These are phyloP conservation scores for Periconia digitata DNA, from an alignment of 2,329 filamentous ascomycete genomes.

Conservation along the genomic window DNA sequence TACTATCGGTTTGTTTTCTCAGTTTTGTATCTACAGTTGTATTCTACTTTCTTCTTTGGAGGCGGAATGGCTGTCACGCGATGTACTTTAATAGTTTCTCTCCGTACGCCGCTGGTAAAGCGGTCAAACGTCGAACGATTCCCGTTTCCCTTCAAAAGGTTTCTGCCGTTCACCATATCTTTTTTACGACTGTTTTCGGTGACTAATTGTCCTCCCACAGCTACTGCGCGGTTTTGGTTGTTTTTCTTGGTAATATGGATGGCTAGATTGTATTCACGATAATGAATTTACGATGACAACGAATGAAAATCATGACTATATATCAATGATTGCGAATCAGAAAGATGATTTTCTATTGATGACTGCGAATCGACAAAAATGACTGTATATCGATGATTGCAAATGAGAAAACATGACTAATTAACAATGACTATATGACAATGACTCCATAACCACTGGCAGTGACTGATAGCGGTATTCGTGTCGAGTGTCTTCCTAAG, in stretches of 20 bases:
- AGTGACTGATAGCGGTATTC: too few species aligned
- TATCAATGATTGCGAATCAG: background rate
- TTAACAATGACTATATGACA: too few species aligned
- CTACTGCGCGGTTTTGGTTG: slow-evolving; percentile 26
- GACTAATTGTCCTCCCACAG: slow-evolving; percentile 15
- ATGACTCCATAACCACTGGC: too few species aligned
- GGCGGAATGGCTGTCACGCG: background rate
- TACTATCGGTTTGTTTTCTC: background rate
- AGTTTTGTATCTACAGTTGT: background rate
- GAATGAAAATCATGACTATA: background rate
- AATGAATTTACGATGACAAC: background rate
- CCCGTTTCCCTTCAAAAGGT: slow-evolving; percentile 23
- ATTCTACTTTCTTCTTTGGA: background rate
- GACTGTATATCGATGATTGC: too few species aligned
- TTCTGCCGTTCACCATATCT: slow-evolving; percentile 1
- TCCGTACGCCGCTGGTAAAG: too few species aligned
- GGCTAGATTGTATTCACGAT: background rate
- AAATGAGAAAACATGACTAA: too few species aligned
- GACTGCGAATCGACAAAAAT: too few species aligned
- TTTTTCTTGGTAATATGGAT: slow-evolving; percentile 16
- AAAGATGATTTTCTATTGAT: too few species aligned
- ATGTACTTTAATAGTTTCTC: too few species aligned
- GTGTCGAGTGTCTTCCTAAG: too few species aligned
- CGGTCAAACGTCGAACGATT: too few species aligned
- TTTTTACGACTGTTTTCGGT: slow-evolving; percentile 29